Percentiles rank a stretch among this genome's conserved stretches.
Evolutionary conservation across 331 rosid genomes (phyloP).

Genomic region (Stylosanthes scabra): DNA sequence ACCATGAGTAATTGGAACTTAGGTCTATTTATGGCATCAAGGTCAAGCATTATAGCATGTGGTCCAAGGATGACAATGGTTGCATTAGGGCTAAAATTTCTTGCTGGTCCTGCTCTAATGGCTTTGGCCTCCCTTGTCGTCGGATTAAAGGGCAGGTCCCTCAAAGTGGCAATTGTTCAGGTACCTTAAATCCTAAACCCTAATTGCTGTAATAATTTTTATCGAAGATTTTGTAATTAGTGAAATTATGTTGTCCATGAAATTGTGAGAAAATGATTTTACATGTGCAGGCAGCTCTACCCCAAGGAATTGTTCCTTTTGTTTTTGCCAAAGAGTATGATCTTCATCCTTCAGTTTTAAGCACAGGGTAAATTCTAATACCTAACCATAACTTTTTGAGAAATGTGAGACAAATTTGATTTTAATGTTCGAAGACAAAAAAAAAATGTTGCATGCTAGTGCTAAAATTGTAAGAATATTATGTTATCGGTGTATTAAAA

Average conservation of each 20-base stretch:
- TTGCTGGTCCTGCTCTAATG: slow-evolving; percentile 86
- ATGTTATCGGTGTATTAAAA: too few relatives aligned
- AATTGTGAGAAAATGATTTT: not conserved
- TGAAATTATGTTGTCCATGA: not conserved
- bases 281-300: slow-evolving; percentile 82
- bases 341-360: slow-evolving; percentile 74
- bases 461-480: too few relatives aligned
- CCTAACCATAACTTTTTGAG: too few relatives aligned
- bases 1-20: slow-evolving; percentile 32
- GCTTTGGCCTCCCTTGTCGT: slow-evolving; percentile 66
- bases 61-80: slow-evolving; percentile 66
- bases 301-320: slow-evolving; percentile 97
- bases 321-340: slow-evolving; percentile 94
- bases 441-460: too few relatives aligned
- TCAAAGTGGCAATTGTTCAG: slow-evolving; percentile 85
- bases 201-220: not conserved
- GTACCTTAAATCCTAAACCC: slow-evolving; percentile 31
- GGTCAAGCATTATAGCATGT: slow-evolving; percentile 66
- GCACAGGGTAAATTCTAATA: slow-evolving; percentile 74
- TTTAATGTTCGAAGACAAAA: too few relatives aligned
- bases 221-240: too few relatives aligned
- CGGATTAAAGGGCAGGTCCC: slow-evolving; percentile 63
- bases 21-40: slow-evolving; percentile 97
- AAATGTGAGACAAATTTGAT: too few relatives aligned
- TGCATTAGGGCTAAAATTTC: slow-evolving; percentile 78